These are phyloP conservation scores for Mycena haematopus DNA, from an alignment of 768 basidiomycete genomes.

Conservation along the genomic window DNA sequence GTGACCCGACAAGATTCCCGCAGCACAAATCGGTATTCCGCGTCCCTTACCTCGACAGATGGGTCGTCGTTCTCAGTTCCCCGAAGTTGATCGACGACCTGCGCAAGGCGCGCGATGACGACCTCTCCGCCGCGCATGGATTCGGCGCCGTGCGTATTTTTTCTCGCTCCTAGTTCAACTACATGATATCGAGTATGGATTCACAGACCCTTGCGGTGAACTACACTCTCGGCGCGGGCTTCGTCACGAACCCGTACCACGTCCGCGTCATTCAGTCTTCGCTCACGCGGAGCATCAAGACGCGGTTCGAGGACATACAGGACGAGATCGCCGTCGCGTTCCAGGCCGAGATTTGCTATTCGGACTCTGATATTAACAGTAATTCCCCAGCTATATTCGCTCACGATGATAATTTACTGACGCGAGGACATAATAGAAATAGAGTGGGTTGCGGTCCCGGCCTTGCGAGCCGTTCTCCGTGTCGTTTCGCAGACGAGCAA, in stretches of 20 bases:
- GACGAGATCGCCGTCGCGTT: constrained; percentile 34
- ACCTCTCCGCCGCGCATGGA: constrained; percentile 39
- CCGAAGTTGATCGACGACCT: constrained; percentile 55
- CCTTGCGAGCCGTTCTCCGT: constrained; percentile 30
- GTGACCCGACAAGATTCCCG: not conserved
- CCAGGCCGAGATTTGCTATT: constrained; percentile 19
- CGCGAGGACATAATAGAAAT: not conserved
- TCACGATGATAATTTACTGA: not conserved
- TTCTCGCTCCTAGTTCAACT: not conserved
- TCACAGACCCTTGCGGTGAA: constrained; percentile 10
- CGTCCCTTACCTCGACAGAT: constrained; percentile 48
- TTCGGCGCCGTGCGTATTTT: constrained; percentile 34
- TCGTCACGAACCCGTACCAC: constrained; percentile 28
- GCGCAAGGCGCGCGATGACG: constrained; percentile 42
- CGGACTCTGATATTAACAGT: not conserved
- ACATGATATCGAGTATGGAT: not conserved
- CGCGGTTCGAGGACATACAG: constrained; percentile 26
- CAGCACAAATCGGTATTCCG: constrained; percentile 42
- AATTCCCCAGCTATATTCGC: not conserved
- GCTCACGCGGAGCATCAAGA: constrained; percentile 30
- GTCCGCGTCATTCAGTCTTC: constrained; percentile 27
- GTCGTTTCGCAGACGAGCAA: constrained; percentile 43
- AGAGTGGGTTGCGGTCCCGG: constrained; percentile 37
- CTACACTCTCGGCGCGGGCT: constrained; percentile 22
- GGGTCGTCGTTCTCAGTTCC: constrained; percentile 52